Evolutionary conservation across 2,329 filamentous ascomycete genomes (phyloP), one percentile per base, ranked within the genome.

Genomic region (Hymenoscyphus albidus): DNA sequence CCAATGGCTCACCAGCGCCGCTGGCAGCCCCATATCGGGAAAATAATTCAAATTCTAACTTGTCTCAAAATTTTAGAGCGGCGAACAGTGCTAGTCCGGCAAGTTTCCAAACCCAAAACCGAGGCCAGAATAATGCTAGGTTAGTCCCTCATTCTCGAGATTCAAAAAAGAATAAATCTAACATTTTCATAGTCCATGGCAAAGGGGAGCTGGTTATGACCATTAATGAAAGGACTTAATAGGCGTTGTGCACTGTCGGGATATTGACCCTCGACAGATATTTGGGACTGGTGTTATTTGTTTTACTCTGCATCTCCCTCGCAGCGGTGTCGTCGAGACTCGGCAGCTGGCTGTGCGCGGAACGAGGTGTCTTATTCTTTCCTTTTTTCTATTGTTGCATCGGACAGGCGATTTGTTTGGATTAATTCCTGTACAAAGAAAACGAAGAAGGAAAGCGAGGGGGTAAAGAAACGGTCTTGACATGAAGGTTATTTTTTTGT

Each of bases 161-260:
- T 27, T 40, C 40, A 42, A 6, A 55, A 42, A 6, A 55, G 3
- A n/a, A 38, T 48, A 55, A 70, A 65, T 65, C 73, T 74, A 68
- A 76, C 69, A 31, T 65, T 6, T 57, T 54, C 61, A 22, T 69
- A 84, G 81, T 75, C 81, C 82, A 67, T 85, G 82, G 82, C 82
- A 85, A 76, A 80, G 82, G 70, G 82, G 82, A 70, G 82, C 82
- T 62, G 82, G 82, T 67, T 85, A 85, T 73, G 82, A 85, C 58
- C 77, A 80, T 73, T 80, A 79, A 74, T 74, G 72, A 74, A 63
- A 57, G 62, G 65, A 65, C 64, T 69, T 70, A 67, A 70, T 70
- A 60, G 71, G 72, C 69, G 70, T 72, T 73, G 58, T 70, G 64
- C 68, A 63, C 64, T 35, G 58, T 63, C 61, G 62, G n/a, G 44